These are phyloP conservation scores for Fusarium albidum DNA, from an alignment of 2,329 filamentous ascomycete genomes.

Conservation along the genomic window DNA sequence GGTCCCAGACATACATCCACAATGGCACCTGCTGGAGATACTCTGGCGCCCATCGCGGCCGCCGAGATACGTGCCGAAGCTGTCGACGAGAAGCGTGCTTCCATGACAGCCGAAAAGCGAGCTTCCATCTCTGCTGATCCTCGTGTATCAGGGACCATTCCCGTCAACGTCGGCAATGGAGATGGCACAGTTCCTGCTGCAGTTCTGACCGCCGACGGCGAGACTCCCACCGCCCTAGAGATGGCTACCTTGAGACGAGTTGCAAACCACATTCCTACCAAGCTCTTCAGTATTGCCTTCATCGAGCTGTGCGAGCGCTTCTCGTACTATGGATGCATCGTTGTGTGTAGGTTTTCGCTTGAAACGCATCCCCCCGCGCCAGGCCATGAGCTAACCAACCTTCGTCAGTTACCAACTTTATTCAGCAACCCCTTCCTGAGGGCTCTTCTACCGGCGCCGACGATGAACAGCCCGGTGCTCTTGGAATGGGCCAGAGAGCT, in stretches of 20 bases:
- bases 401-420: slow-evolving; percentile 65
- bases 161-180: background rate
- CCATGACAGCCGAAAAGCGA: slow-evolving; percentile 41
- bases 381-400: slow-evolving; percentile 11
- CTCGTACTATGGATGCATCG: slow-evolving; percentile 74
- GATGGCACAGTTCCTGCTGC: background rate
- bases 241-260: slow-evolving; percentile 61
- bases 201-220: slow-evolving; percentile 7
- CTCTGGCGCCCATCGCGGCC: slow-evolving; percentile 44
- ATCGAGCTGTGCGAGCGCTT: slow-evolving; percentile 77
- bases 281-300: slow-evolving; percentile 69
- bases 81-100: slow-evolving; percentile 43
- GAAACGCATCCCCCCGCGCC: background rate
- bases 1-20: slow-evolving; percentile 10
- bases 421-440: slow-evolving; percentile 63
- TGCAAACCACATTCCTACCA: slow-evolving; percentile 65
- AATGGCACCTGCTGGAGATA: slow-evolving; percentile 44
- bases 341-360: slow-evolving; percentile 63
- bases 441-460: slow-evolving; percentile 64
- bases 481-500: slow-evolving; percentile 65
- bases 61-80: slow-evolving; percentile 41
- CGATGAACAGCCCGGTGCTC: slow-evolving; percentile 57
- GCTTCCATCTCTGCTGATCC: slow-evolving; percentile 34
- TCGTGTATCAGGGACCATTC: background rate
- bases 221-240: slow-evolving; percentile 48